Evolutionary conservation across 129 eudicot genomes (phyloP).

Genomic region (Ambrosia trifida): DNA sequence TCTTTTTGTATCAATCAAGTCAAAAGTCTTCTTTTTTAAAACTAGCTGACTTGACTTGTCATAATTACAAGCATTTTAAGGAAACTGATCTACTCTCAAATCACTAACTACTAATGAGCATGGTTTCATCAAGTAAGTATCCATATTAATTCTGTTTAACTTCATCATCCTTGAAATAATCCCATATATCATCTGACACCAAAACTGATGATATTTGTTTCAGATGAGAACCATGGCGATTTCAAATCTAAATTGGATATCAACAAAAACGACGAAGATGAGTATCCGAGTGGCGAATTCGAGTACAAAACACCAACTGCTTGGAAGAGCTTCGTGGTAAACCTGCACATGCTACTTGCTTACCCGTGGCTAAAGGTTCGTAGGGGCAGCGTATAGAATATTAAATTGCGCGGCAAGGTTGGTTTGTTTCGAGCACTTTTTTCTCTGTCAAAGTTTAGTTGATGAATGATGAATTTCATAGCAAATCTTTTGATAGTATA

Average conservation of each 20-base stretch:
- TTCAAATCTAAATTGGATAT: conserved; percentile 18
- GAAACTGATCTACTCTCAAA: neutral
- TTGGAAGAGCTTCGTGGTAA: conserved; percentile 68
- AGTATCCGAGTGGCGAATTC: conserved; percentile 78
- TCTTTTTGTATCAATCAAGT: no score
- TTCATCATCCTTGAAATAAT: neutral
- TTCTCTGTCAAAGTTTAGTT: neutral
- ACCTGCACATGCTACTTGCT: conserved; percentile 60
- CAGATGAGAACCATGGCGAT: conserved; percentile 12
- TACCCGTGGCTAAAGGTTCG: conserved; percentile 76
- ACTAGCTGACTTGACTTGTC: neutral
- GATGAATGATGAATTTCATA: neutral
- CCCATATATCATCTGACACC: neutral
- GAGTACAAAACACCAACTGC: conserved; percentile 40
- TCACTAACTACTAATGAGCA: neutral
- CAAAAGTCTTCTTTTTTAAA: neutral
- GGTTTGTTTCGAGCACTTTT: neutral
- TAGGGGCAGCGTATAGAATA: conserved; percentile 71
- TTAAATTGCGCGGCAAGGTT: conserved; percentile 92
- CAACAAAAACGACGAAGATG: conserved; percentile 31
- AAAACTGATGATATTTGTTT: conserved; percentile 8
- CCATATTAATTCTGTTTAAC: neutral
- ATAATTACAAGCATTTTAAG: neutral
- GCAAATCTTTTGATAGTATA: no score
- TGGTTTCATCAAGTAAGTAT: conserved; percentile 23